Percentiles rank a stretch among this genome's conserved stretches.
phyloP scores from a whole-genome alignment of 257 asterid genomes.

The Solanum megistacrolobum region DNA sequence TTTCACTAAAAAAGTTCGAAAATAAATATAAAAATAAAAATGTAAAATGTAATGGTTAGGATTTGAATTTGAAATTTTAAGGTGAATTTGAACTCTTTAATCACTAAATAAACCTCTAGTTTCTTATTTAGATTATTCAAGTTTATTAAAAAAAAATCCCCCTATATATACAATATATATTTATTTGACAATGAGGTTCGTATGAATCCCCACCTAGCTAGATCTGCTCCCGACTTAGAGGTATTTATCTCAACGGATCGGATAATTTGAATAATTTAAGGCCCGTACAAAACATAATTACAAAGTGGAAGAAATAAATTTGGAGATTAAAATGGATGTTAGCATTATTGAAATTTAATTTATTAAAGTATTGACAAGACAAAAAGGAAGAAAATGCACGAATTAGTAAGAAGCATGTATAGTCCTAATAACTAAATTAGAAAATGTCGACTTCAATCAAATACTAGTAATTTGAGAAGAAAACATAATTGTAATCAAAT shows the following conservation, averaged over 20 bases:
- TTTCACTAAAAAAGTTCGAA: accelerated
- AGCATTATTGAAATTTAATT: not conserved
- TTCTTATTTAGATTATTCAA: not conserved
- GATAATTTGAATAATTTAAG: not conserved
- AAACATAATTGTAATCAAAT: not conserved
- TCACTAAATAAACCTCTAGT: not conserved
- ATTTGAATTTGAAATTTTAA: no score
- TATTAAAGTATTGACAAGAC: not conserved
- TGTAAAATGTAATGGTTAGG: not conserved
- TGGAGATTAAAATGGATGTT: not conserved
- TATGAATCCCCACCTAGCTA: not conserved
- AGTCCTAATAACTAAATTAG: not conserved
- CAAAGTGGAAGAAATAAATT: not conserved
- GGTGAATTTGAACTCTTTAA: not conserved
- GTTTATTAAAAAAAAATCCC: not conserved
- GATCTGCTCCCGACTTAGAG: no score
- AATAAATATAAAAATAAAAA: not conserved
- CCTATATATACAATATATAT: no score
- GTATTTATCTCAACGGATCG: not conserved
- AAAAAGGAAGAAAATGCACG: not conserved
- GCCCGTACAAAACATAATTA: not conserved
- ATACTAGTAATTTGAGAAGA: not conserved
- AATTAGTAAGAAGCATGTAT: not conserved
- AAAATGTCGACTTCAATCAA: not conserved
- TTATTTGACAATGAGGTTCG: not conserved